These are phyloP conservation scores for Myxozyma sirexii DNA, from an alignment of 805 yeast species.

Conservation along the genomic window DNA sequence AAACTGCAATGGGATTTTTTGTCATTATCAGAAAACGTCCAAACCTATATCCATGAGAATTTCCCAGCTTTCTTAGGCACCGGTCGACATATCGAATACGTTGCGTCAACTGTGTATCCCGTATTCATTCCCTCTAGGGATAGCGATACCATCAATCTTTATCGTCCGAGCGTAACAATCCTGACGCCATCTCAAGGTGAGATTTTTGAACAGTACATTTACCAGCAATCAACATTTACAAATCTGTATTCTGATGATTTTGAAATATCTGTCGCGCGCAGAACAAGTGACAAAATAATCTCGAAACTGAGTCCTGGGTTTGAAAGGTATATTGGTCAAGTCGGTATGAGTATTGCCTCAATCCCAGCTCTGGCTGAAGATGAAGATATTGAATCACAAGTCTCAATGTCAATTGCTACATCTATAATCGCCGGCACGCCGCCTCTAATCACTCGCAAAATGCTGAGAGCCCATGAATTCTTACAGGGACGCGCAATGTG, in stretches of 20 bases:
- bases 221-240: no score
- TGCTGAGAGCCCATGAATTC: conserved; percentile 10
- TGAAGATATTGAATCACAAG: conserved; percentile 11
- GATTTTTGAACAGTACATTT: no score
- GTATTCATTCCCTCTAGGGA: conserved; percentile 6
- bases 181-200: no score
- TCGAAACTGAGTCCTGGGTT: conserved; percentile 3
- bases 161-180: no score
- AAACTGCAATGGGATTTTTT: conserved; percentile 27
- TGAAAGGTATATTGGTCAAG: conserved; percentile 4
- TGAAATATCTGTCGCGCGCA: no score
- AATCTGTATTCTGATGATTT: no score
- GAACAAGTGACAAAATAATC: no score
- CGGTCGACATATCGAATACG: conserved; percentile 4
- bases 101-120: conserved; percentile 17
- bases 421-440: conserved; percentile 28
- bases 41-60: conserved; percentile 10
- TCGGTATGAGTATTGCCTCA: conserved; percentile 15
- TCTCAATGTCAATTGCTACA: conserved; percentile 23
- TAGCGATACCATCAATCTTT: no score
- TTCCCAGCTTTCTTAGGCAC: conserved; percentile 21
- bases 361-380: conserved; percentile 16
- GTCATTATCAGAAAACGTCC: conserved; percentile 23
- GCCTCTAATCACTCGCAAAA: background rate
- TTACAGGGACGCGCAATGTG: conserved; percentile 17